Base-by-base conservation (phyloP, 2,329 filamentous ascomycete species). In the Fusarium pseudonygamai region DNA sequence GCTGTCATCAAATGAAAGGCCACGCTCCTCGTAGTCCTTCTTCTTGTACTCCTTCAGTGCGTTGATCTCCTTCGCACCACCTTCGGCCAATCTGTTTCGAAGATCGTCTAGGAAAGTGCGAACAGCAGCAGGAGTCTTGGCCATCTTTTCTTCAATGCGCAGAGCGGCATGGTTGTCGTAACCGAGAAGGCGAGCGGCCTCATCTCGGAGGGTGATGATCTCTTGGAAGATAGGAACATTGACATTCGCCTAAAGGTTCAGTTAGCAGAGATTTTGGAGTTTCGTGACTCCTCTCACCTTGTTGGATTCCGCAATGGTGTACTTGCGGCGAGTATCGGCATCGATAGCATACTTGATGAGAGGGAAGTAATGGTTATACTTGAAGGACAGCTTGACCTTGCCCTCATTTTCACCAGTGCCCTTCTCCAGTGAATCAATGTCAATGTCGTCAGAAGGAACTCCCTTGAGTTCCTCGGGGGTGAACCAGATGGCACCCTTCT, bases 81-180 rank as follows among this genome's bases (percentile, higher is more conserved):
- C 93, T 1, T 91, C 88, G 0, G 88, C 86, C 36, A 96, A 85
- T 59, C 92, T 90, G 32, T 83, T 85, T 65, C 91, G 89, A 68
- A 96, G 85, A 79, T 95, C 93, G 10, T 85, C 87, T 13, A 96
- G 84, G 81, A 96, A 96, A 59, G 90, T 87, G 72, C 92, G 88
- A 16, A 96, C 93, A 0, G 89, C 92, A 78, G 90, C 87, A 4
- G 92, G 88, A 3, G 87, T 91, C 86, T 95, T 95, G 52, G 93
- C 93, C 93, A 96, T 96, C 87, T 95, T 96, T 77, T 93, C 90
- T 78, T 95, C 93, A 43, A 96, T 92, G 52, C 89, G 86, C 81
- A 95, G 91, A 53, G 91, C 88, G 24, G 93, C 93, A 79, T 96
- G 93, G 78, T 94, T 90, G 11, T 89, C 87, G 81, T 95, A 96